Evolutionary conservation across 2,329 filamentous ascomycete species (phyloP).

Genomic region (Aureobasidium mangrovei): DNA sequence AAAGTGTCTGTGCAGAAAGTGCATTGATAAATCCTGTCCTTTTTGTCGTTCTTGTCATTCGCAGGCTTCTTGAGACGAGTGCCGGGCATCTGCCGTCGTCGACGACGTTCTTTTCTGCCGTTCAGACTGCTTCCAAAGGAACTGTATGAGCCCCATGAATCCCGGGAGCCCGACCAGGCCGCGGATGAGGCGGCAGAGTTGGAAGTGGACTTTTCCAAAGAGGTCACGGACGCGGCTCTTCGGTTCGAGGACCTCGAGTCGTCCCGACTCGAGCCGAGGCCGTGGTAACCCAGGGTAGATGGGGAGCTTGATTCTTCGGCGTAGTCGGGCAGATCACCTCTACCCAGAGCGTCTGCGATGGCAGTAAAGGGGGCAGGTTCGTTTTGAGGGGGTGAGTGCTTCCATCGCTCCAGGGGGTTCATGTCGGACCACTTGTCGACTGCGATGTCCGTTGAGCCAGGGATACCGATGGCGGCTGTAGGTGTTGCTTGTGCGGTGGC

Average conservation of each 20-base stretch:
- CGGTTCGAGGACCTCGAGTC: constrained; percentile 44
- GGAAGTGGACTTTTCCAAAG: constrained; percentile 40
- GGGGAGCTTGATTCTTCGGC: constrained; percentile 22
- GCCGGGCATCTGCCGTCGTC: constrained; percentile 34
- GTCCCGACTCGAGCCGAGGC: constrained; percentile 42
- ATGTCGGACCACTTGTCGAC: constrained; percentile 24
- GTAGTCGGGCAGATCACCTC: constrained; percentile 22
- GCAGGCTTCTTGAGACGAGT: constrained; percentile 24
- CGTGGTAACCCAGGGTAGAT: constrained; percentile 30
- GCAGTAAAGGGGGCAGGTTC: constrained; percentile 56
- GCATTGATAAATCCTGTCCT: constrained; percentile 45
- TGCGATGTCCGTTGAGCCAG: constrained; percentile 39
- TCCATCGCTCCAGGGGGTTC: constrained; percentile 42
- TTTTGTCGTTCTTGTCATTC: constrained; percentile 28
- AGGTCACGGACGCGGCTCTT: constrained; percentile 45
- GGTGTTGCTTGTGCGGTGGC: constrained; percentile 54
- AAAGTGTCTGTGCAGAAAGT: constrained; percentile 51
- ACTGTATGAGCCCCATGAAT: constrained; percentile 49
- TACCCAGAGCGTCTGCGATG: constrained; percentile 52
- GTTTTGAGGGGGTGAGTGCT: constrained; percentile 59
- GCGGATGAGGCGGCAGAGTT: constrained; percentile 41
- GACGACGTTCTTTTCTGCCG: constrained; percentile 49
- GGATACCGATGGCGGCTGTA: constrained; percentile 64
- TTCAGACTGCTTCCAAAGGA: constrained; percentile 39
- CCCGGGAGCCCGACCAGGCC: constrained; percentile 48